These are phyloP conservation scores for Globisporangium solare DNA, from an alignment of 352 stramenopile genomes.

Conservation along the genomic window DNA sequence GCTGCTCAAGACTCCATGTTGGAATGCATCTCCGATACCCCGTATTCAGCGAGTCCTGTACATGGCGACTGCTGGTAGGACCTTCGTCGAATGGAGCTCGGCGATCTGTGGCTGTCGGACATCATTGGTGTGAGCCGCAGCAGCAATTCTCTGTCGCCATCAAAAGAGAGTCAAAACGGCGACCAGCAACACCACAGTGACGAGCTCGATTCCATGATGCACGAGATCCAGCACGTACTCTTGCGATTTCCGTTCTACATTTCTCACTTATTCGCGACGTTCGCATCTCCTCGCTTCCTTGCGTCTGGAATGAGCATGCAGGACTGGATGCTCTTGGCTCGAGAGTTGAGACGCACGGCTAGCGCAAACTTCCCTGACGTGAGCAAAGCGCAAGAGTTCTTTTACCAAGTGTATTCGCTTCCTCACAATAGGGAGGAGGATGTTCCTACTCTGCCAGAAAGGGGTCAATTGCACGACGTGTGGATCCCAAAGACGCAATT, in stretches of 20 bases:
- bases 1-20: constrained; percentile 2
- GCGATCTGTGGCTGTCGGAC: constrained; percentile 2
- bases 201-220: neutral
- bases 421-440: neutral
- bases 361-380: constrained; percentile 20
- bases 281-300: constrained; percentile 26
- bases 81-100: constrained; percentile 3
- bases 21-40: neutral
- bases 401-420: constrained; percentile 4
- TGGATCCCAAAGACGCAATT: constrained; percentile 14
- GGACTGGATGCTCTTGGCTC: constrained; percentile 30
- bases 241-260: constrained; percentile 35
- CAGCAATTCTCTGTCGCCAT: neutral
- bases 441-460: too few relatives aligned
- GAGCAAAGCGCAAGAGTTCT: constrained; percentile 1
- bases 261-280: constrained; percentile 38
- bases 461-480: constrained; percentile 1
- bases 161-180: neutral
- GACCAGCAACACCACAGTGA: neutral
- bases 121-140: neutral
- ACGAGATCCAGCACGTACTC: constrained; percentile 34
- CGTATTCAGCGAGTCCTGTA: neutral
- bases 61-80: constrained; percentile 11
- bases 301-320: constrained; percentile 10
- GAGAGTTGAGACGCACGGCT: constrained; percentile 24